Evolutionary conservation across 2,329 filamentous ascomycete species (phyloP).

Genomic region (Cladosporium sp.): DNA sequence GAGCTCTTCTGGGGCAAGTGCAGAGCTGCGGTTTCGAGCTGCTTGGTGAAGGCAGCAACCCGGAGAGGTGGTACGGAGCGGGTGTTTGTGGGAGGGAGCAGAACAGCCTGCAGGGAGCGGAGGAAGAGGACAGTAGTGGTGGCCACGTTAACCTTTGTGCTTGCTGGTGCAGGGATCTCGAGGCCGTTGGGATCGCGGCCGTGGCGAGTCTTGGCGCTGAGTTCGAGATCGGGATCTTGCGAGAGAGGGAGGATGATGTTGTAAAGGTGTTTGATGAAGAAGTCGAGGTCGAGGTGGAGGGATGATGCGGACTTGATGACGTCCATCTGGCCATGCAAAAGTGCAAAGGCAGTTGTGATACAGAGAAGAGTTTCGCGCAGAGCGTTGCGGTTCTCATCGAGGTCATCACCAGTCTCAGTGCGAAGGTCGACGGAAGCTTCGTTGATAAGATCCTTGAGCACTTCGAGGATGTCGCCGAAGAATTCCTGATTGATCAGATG

Average conservation of each 20-base stretch:
- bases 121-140: constrained; percentile 91
- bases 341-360: constrained; percentile 93
- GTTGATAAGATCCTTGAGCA: constrained; percentile 84
- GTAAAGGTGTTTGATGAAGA: constrained; percentile 94
- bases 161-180: constrained; percentile 47
- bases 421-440: constrained; percentile 55
- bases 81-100: constrained; percentile 71
- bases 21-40: constrained; percentile 74
- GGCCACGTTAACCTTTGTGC: constrained; percentile 80
- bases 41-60: constrained; percentile 89
- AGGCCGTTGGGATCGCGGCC: constrained; percentile 51
- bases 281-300: constrained; percentile 85
- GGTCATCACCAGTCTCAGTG: constrained; percentile 41
- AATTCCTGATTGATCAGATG: constrained; percentile 99
- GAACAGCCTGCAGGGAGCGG: constrained; percentile 74
- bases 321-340: constrained; percentile 83
- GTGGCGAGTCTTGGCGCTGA: constrained; percentile 67
- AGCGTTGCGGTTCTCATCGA: constrained; percentile 59
- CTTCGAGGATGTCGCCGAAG: constrained; percentile 93
- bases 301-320: constrained; percentile 75
- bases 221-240: constrained; percentile 80
- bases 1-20: constrained; percentile 89
- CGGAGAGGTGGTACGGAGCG: constrained; percentile 74
- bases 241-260: constrained; percentile 74
- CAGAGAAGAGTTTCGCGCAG: constrained; percentile 87